A percentile compares a stretch with the other conserved stretches of the same genome.
Evolutionary conservation across 441 rosid genomes (phyloP).

Genomic region (Populus hybrid): DNA sequence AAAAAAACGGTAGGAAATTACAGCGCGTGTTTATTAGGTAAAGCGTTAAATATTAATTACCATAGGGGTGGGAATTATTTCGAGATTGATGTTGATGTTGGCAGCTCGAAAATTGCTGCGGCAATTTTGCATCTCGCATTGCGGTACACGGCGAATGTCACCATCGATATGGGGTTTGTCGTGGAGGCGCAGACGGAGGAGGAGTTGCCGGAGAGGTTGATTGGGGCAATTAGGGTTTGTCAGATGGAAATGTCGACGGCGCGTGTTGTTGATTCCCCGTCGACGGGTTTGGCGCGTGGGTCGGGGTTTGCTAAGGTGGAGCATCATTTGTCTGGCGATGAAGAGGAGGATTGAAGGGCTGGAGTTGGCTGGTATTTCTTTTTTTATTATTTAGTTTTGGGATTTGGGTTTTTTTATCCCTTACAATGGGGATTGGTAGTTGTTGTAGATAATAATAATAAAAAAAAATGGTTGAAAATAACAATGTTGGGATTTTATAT

Average conservation of each 20-base stretch:
- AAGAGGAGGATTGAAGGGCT: conserved; percentile 19
- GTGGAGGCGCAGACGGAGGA: conserved; percentile 68
- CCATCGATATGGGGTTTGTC: conserved; percentile 65
- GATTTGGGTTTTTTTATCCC: not conserved
- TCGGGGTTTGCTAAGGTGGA: conserved; percentile 58
- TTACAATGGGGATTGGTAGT: not conserved
- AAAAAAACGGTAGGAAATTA: conserved; percentile 66
- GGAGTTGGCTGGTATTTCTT: not conserved
- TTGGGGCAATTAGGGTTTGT: conserved; percentile 70
- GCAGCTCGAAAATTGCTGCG: conserved; percentile 55
- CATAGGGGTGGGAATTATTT: conserved; percentile 66
- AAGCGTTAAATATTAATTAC: conserved; percentile 54
- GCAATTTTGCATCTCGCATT: conserved; percentile 51
- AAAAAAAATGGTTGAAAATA: not conserved
- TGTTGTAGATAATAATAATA: not conserved
- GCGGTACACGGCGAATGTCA: conserved; percentile 50
- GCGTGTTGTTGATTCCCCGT: conserved; percentile 35
- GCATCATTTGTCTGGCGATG: conserved; percentile 45
- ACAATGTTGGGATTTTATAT: not conserved
- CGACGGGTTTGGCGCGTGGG: conserved; percentile 27
- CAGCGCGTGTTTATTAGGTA: conserved; percentile 66
- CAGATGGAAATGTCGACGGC: conserved; percentile 81
- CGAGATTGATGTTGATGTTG: conserved; percentile 74
- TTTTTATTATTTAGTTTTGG: not conserved
- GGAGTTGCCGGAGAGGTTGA: conserved; percentile 75